A percentile compares a stretch with the other conserved stretches of the same genome.
Conservation (phyloP, 352 stramenopile genomes). For the Pythium aquatile region DNA sequence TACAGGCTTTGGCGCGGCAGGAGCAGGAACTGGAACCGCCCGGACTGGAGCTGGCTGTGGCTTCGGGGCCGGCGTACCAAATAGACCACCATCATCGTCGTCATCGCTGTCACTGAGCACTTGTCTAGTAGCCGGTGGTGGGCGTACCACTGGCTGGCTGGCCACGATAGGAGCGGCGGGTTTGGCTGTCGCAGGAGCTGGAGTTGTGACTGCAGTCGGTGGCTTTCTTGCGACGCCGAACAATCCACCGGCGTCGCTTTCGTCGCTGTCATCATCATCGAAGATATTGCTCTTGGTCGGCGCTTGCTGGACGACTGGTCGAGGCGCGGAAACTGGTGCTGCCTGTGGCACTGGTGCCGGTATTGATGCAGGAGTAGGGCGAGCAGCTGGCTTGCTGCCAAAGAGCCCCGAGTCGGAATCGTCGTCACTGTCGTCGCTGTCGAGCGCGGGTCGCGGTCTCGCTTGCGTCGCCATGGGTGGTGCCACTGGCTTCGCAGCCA, state of each 20-base stretch:
- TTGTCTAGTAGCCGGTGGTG: conserved; percentile 11
- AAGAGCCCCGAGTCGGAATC: conserved; percentile 42
- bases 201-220: neutral
- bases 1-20: neutral
- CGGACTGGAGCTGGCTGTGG: conserved; percentile 25
- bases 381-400: conserved; percentile 29
- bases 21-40: conserved; percentile 7
- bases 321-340: conserved; percentile 2
- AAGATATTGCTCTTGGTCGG: conserved; percentile 49
- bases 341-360: neutral
- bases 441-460: conserved; percentile 9
- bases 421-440: conserved; percentile 29
- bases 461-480: conserved; percentile 1
- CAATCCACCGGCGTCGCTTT: conserved; percentile 33
- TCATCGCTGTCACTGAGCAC: conserved; percentile 28
- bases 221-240: conserved; percentile 26
- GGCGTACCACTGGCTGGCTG: conserved; percentile 4
- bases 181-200: neutral
- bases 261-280: conserved; percentile 46
- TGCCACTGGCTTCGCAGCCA: conserved; percentile 6
- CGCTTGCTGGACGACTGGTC: neutral
- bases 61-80: conserved; percentile 28
- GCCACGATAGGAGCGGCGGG: neutral
- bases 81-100: conserved; percentile 40
- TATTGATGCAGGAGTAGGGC: neutral